phyloP scores from a whole-genome alignment of 139 green algal species.

The Chlamydomonas schloesseri region DNA sequence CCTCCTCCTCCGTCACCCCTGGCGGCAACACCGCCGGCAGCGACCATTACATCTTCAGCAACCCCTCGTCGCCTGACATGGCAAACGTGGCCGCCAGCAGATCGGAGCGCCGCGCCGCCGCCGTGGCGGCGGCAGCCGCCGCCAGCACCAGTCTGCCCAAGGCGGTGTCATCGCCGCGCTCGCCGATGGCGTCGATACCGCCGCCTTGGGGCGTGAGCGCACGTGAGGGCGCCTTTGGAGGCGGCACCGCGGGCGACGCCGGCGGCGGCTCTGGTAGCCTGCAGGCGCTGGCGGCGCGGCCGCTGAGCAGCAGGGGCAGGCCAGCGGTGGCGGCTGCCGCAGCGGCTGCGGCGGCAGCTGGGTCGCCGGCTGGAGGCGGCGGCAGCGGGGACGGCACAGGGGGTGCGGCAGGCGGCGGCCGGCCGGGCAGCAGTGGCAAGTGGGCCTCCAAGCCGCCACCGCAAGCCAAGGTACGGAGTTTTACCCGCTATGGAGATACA shows the following conservation, averaged over 20 bases:
- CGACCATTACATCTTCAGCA: not conserved
- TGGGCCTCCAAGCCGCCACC: constrained; percentile 11
- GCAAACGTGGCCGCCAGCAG: not conserved
- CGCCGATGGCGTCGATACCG: not conserved
- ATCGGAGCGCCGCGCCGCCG: not conserved
- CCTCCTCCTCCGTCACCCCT: constrained; percentile 7
- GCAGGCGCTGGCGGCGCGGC: constrained; percentile 36
- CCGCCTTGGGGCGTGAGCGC: constrained; percentile 38
- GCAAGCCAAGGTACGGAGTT: too few species aligned
- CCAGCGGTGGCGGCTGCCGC: not conserved
- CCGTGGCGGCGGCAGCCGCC: not conserved
- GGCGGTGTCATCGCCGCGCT: not conserved
- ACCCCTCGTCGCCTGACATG: constrained; percentile 32
- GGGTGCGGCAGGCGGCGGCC: not conserved
- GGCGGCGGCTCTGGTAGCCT: not conserved
- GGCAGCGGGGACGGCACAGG: not conserved
- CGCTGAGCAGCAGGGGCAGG: constrained; percentile 32
- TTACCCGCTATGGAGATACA: too few species aligned
- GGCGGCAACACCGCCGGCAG: not conserved
- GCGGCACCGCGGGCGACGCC: not conserved
- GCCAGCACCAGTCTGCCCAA: not conserved
- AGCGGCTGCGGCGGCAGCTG: not conserved
- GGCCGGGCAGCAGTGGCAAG: not conserved
- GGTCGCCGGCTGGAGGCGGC: not conserved
- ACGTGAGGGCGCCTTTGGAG: constrained; percentile 16